Base-by-base conservation (phyloP, 139 green algal species). In the Yamagishiella unicocca region DNA sequence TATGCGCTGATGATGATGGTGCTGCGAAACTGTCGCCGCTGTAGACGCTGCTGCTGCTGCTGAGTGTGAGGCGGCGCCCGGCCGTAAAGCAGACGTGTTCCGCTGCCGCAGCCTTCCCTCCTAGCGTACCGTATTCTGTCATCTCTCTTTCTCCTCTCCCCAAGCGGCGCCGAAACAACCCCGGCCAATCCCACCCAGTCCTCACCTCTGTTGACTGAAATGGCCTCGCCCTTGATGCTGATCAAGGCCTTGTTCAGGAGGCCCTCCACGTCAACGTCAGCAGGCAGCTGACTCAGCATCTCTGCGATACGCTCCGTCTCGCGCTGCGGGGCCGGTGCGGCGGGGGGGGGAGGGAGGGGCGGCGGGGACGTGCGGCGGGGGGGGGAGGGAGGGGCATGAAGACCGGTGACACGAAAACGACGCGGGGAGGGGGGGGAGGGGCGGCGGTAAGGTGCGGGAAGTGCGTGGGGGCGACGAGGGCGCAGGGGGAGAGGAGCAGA, bases 251-350 rank as follows among this genome's bases (percentile, higher is more conserved):
- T 37, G 54, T 89, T 89, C 8, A 91, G 75, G 14, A 84, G 67
- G 1, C 67, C 76, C 77, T 91, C 88, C 43, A 91, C 88, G 58
- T 89, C 83, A 35, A 91, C 77, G 29, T 91, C 83, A 10, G 76
- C 64, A 33, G 88, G 88, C 42, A 91, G 88, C 83, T 91, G 88
- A 45, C 66, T 84, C 54, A 91, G 67, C 88, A 91, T 87, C 33
- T 82, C 83, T 0, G 68, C 88, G 24, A 91, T 88, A 38, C 46
- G 79, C 67, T 84, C 82, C 37, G 45, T 84, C 66, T 89, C 83
- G 33, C 67, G 54, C 43, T 81, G 82, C 58, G 35, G 0, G 45
- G 2, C 40, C 22, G 25, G 40, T 40, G 9, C 2, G 37, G 10
- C 35, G 67, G 67, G 10, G 35, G 35, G 62, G n/a, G n/a, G 7